Evolutionary conservation across 139 green algal genomes (phyloP).

Genomic region (Gonium pectorale): DNA sequence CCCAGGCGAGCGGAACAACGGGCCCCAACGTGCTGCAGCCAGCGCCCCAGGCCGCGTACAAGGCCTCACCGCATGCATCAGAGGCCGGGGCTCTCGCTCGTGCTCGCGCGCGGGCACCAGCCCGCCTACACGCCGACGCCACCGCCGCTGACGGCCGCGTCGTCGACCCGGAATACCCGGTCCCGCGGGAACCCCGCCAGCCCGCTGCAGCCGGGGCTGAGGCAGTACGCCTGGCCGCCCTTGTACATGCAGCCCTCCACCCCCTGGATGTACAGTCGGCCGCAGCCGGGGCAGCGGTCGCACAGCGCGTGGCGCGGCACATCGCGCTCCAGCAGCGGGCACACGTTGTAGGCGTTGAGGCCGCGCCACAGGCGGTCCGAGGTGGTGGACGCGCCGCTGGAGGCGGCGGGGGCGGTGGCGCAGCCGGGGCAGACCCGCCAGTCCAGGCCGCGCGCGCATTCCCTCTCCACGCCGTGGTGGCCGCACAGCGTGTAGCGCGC

Average conservation of each 20-base stretch:
- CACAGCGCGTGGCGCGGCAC: slow-evolving; percentile 37
- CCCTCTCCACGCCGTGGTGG: slow-evolving; percentile 26
- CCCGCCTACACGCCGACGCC: no score
- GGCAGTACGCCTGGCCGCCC: no score
- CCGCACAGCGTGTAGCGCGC: slow-evolving; percentile 49
- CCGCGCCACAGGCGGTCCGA: slow-evolving; percentile 29
- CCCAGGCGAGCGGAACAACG: no score
- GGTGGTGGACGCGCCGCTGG: background rate
- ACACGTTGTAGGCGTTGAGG: slow-evolving; percentile 51
- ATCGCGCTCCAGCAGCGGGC: slow-evolving; percentile 32
- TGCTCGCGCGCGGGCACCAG: no score
- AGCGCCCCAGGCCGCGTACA: no score
- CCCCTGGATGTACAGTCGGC: background rate
- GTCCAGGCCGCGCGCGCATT: slow-evolving; percentile 7
- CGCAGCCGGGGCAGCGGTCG: slow-evolving; percentile 10
- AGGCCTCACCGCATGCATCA: no score
- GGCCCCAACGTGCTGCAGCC: no score
- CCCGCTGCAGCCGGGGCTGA: no score
- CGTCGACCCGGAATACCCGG: no score
- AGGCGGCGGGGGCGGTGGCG: background rate
- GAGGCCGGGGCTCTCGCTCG: no score
- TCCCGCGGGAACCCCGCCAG: no score
- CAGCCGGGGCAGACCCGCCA: slow-evolving; percentile 24
- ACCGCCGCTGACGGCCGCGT: no score
- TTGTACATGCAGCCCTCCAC: slow-evolving; percentile 15